Base-by-base conservation (phyloP, 257 asterid species). In the Solanum bukasovii region DNA sequence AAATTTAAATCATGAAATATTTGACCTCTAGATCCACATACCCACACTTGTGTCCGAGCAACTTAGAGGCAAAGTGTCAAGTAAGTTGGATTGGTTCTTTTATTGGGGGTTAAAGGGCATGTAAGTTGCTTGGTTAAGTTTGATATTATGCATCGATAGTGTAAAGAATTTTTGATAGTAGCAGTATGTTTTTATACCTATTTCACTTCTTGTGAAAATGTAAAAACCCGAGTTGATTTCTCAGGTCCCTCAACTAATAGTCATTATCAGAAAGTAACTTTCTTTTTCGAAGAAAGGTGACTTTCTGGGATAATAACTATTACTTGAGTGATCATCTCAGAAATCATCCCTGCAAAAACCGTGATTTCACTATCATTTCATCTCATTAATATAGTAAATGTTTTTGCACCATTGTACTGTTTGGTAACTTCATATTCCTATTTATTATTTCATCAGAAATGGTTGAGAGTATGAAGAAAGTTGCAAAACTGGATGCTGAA, bases 401-500 rank as follows among this genome's bases (percentile, higher is more conserved):
- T n/a, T 8, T n/a, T 38, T 14, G 35, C 9, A 49, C 35, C 7
- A n/a, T 77, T 77, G 13, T 78, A 6, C 23, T 77, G 59, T 38
- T 74, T 38, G 23, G 13, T 78, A 42, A 42, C 84, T 78, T 78
- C 9, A n/a, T 10, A 6, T 40, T 77, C 2, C 21, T 21, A 72
- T 46, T 46, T 46, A 31, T 23, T 38, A 13, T 10, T 56, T 86
- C 27, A 56, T 14, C 90, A 96, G 99, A 96, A 93, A 95, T 95
- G 98, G 98, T 95, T 81, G 99, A 96, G 88, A 84, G 93, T 87
- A 96, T 96, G 99, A 95, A 96, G 65, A 87, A 90, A 88, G 94
- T 95, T 29, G 98, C 99, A 70, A 93, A 92, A 85, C 96, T 95
- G 46, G 97, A 93, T 25, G 98, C 94, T 84, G 98, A 95, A 94